Evolutionary conservation across 345 rosid genomes (phyloP), one percentile per base, ranked within the genome.

Genomic region (Melaleuca alternifolia): DNA sequence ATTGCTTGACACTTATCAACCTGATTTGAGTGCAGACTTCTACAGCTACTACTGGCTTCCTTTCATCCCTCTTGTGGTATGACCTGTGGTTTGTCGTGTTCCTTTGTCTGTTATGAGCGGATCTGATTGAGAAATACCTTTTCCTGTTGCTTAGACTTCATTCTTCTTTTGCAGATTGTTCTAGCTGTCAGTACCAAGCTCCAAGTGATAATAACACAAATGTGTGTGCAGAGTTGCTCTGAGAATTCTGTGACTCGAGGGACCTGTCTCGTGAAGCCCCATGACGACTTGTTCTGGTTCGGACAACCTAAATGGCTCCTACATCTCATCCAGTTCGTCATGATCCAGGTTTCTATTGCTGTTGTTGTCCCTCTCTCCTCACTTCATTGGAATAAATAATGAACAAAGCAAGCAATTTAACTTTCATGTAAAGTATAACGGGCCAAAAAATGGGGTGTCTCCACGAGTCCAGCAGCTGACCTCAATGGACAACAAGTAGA

Each of bases 11-110:
- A 6, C 23, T 51, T 23, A n/a, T 75, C 76, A 18, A 50, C 57
- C 33, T 76, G 85, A 84, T 87, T 37, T n/a, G 14, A 77, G 16
- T 87, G 88, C 89, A 86, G 91, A 61, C 20, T 86, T 89, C 53
- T 86, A 81, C 82, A 59, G 79, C 85, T 85, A 89, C 85, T 89
- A 79, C 50, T 89, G 89, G 89, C 84, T 89, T 18, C 91, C 89
- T 9, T 84, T 89, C 83, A 50, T 89, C 71, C 89, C 91, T 54
- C 84, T 87, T 9, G n/a, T 65, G 91, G 89, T 89, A 87, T 1
- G 61, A 52, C 21, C 85, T 2, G 2, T 20, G 23, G 10, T 30
- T 84, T 46, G 23, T 37, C 79, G 5, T 37, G 79, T 37, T 71
- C 21, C 79, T 33, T 71, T 71, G 24, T 56, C 79, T 71, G 48